Evolutionary conservation across 257 asterid genomes (phyloP), one percentile per base, ranked within the genome.

Genomic region (Ophiorrhiza pumila): DNA sequence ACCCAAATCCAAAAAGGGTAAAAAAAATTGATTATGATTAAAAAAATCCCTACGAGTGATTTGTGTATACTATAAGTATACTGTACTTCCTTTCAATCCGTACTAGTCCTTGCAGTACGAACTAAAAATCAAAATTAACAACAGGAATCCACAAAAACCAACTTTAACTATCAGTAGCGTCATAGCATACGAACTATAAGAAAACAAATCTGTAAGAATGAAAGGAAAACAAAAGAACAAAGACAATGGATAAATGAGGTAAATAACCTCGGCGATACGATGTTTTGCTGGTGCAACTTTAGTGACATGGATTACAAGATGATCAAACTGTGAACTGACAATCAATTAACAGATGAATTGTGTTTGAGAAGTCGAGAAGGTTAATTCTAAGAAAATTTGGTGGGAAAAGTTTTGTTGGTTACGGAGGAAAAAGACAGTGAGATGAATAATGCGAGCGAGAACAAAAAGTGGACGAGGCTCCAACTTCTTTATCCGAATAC

Each of bases 191-290:
- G 42, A 15, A 39, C 15, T 1, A 8, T 17, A 5, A 20, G 34
- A 12, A 32, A 1, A 25, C 1, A 1, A 25, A 1, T 13, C 1
- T 0, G 7, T 4, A 18, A 20, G 0, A 4, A 0, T 20, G 18
- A 0, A 23, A 3, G 7, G 7, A 23, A 13, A 32, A 29, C 11
- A 68, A 42, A 58, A 58, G 14, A 2, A 53, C 17, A 45, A 46
- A 45, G 23, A 31, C 55, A 32, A 42, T 46, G 35, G 39, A 22
- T 8, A 13, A 43, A 31, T 32, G 31, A 65, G 60, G 23, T 20
- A 32, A 45, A 46, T 39, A 32, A 87, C 97, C 97, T 91, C 73
- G 90, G 72, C 11, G 88, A 81, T 62, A 81, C 83, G 65, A 84
- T 80, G 71, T 60, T 80, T 23, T 80, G 89, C 69, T 86, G 88